Base-by-base conservation (phyloP, 2,329 filamentous ascomycete species). In the Apiospora marii region DNA sequence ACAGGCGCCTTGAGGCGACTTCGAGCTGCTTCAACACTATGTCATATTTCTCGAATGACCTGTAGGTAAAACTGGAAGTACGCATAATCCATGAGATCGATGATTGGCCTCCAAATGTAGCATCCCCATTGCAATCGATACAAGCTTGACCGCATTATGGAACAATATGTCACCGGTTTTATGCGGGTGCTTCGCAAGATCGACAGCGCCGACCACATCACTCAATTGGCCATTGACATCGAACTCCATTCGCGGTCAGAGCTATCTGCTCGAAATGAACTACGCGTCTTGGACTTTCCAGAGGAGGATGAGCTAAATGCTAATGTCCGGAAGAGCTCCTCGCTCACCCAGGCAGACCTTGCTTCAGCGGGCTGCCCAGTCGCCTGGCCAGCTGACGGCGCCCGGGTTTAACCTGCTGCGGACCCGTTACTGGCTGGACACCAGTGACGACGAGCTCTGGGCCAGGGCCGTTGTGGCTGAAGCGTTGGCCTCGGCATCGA, bases 261-360 rank as follows among this genome's bases (percentile, higher is more conserved):
- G 7, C 8, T 71, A 64, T 43, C 43, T 16, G 30, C 67, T 3
- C 64, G 12, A 27, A 64, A 71, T 19, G 22, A 22, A 27, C 70
- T 34, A 14, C 37, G 70, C 4, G 13, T 68, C 6, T 64, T 68
- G 1, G 70, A 71, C 16, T 22, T 71, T 6, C 70, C 64, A 4
- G 70, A 71, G 1, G 19, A 27, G 5, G 51, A 46, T 1, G 22
- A 8, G 24, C 24, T 68, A 7, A n/a, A 24, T 6, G 46, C 22
- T 1, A 68, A 61, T 14, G 8, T 71, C 4, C 30, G 19, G 8
- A 27, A 46, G 10, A n/a, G 19, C 30, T 68, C 41, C 10, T 14
- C 44, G 44, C 46, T 71, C 2, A 34, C 24, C 34, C 27, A 53
- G 7, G 46, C 64, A 14, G 43, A 53, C n/a, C 46, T 71, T 71